These are phyloP conservation scores for Ophiostoma sp. DNA, from an alignment of 2,329 filamentous ascomycete genomes.

Conservation along the genomic window DNA sequence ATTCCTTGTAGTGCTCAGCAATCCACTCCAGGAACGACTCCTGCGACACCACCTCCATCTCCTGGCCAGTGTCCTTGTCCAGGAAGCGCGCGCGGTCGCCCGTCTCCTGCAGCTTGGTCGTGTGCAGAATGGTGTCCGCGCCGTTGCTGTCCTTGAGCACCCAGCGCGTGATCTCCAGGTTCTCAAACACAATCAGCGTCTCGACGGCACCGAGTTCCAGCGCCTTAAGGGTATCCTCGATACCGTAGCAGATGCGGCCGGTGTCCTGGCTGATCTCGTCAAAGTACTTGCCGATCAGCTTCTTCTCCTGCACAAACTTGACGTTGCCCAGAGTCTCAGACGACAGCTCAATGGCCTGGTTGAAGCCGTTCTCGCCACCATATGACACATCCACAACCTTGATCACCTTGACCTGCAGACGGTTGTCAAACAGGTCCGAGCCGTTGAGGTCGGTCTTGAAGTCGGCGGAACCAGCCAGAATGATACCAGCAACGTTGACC, in stretches of 20 bases:
- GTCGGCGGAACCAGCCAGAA: slow-evolving; percentile 93
- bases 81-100: slow-evolving; percentile 76
- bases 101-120: slow-evolving; percentile 77
- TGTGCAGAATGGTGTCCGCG: slow-evolving; percentile 71
- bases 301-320: slow-evolving; percentile 99
- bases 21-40: slow-evolving; percentile 99
- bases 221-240: slow-evolving; percentile 96
- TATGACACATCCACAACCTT: slow-evolving; percentile 99
- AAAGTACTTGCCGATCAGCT: slow-evolving; percentile 97
- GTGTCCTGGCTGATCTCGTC: slow-evolving; percentile 98
- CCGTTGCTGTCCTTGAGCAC: slow-evolving; percentile 74
- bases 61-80: slow-evolving; percentile 91
- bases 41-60: slow-evolving; percentile 90
- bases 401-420: slow-evolving; percentile 91
- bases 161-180: slow-evolving; percentile 91
- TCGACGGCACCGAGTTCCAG: slow-evolving; percentile 93
- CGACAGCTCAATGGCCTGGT: slow-evolving; percentile 95
- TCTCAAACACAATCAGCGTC: slow-evolving; percentile 93
- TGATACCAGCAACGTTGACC: slow-evolving; percentile 92
- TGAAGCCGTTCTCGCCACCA: slow-evolving; percentile 98
- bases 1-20: slow-evolving; percentile 96
- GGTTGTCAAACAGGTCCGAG: slow-evolving; percentile 93
- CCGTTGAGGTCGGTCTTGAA: slow-evolving; percentile 99
- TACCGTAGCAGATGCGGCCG: slow-evolving; percentile 94
- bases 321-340: slow-evolving; percentile 96